Conservation (phyloP, 2,329 filamentous ascomycete genomes). For the Aspergillus hiratsukae region DNA sequence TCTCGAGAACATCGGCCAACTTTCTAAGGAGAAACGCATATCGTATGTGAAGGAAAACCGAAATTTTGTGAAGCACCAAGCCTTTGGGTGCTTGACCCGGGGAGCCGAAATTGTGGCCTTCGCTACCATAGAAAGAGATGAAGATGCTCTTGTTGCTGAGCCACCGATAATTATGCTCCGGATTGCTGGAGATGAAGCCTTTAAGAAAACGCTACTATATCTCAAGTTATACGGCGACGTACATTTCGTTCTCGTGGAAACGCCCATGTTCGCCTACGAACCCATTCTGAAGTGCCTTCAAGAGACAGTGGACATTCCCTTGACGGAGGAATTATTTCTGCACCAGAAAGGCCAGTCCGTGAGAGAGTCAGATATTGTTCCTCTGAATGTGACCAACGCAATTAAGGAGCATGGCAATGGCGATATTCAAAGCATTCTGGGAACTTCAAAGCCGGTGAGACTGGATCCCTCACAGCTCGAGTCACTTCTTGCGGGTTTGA, state of each 20-base stretch:
- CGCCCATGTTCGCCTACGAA: conserved; percentile 64
- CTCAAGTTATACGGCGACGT: conserved; percentile 36
- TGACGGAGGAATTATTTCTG: conserved; percentile 51
- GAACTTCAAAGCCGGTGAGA: conserved; percentile 26
- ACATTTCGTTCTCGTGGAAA: conserved; percentile 58
- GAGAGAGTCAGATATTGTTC: conserved; percentile 13
- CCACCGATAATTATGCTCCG: conserved; percentile 51
- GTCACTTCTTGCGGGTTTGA: conserved; percentile 54
- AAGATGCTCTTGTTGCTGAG: conserved; percentile 36
- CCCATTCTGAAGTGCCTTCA: conserved; percentile 61
- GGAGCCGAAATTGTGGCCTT: conserved; percentile 55
- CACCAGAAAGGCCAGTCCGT: conserved; percentile 16
- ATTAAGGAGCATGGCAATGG: not conserved
- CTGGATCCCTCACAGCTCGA: conserved; percentile 54
- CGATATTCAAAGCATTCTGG: conserved; percentile 31
- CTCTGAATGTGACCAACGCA: conserved; percentile 1
- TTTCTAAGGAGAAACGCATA: conserved; percentile 34
- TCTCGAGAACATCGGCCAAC: conserved; percentile 40
- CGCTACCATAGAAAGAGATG: conserved; percentile 52
- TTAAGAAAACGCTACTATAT: conserved; percentile 46
- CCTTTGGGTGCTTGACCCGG: conserved; percentile 58
- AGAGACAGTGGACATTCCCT: conserved; percentile 50
- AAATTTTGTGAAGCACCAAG: conserved; percentile 54
- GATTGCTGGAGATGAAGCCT: conserved; percentile 44
- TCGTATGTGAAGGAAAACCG: conserved; percentile 46